Evolutionary conservation across 768 basidiomycete genomes (phyloP).

Genomic region (Neoboletus magnificus): DNA sequence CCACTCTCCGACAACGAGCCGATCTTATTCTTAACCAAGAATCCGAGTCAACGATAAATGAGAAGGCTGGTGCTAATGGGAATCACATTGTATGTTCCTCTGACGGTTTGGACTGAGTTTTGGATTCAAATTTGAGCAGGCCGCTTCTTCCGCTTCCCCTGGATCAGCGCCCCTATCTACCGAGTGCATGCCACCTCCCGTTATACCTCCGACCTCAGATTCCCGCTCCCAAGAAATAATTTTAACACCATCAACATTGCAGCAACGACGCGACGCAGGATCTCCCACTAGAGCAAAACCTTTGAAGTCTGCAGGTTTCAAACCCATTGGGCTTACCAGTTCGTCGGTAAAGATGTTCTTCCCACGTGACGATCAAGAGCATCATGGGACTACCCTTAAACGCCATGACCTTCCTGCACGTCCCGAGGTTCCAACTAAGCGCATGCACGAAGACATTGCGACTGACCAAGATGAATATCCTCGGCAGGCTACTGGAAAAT

Average conservation of each 20-base stretch:
- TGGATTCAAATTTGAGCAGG: constrained; percentile 18
- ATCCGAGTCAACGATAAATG: constrained; percentile 32
- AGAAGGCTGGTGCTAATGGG: constrained; percentile 37
- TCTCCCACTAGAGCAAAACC: constrained; percentile 19
- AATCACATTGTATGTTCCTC: constrained; percentile 30
- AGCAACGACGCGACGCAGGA: constrained; percentile 17
- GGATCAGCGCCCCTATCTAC: constrained; percentile 19
- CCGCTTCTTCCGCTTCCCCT: constrained; percentile 18
- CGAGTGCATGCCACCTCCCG: constrained; percentile 34
- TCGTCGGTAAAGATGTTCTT: constrained; percentile 75
- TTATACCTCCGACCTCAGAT: constrained; percentile 21
- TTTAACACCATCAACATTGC: constrained; percentile 5
- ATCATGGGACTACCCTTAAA: constrained; percentile 25
- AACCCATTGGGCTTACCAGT: constrained; percentile 54
- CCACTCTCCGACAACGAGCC: constrained; percentile 22
- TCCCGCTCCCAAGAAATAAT: constrained; percentile 11
- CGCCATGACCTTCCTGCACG: constrained; percentile 16
- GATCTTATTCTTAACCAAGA: constrained; percentile 21
- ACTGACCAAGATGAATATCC: constrained; percentile 21
- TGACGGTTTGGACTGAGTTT: neutral
- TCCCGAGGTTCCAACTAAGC: constrained; percentile 28
- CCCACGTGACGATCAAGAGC: constrained; percentile 73
- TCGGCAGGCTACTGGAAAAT: constrained; percentile 3
- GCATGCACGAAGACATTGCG: constrained; percentile 21
- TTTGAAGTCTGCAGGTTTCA: constrained; percentile 54